Percentiles rank a stretch among this genome's conserved stretches.
Conservation (phyloP, 1,139 yeast genomes). For the Nakaseomyces delphensis region DNA sequence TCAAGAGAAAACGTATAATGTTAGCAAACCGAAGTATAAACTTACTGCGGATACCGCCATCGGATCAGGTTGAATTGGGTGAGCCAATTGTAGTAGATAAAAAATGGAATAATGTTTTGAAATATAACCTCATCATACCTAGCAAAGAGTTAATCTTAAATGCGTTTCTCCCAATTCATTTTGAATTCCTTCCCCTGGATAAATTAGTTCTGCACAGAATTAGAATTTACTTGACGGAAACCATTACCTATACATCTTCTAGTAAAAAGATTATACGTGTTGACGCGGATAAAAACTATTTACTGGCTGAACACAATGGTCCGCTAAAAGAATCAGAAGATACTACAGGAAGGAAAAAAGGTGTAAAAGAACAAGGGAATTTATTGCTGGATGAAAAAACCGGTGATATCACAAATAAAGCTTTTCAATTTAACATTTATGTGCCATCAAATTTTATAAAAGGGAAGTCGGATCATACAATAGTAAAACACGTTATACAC, state of each 20-base stretch:
- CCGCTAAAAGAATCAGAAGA: slow-evolving; percentile 29
- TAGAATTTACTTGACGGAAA: slow-evolving; percentile 76
- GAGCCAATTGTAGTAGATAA: slow-evolving; percentile 86
- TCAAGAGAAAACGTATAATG: slow-evolving; percentile 44
- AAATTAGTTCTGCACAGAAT: slow-evolving; percentile 80
- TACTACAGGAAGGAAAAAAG: slow-evolving; percentile 24
- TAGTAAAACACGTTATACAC: slow-evolving; percentile 27
- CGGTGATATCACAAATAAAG: slow-evolving; percentile 41
- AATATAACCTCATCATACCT: slow-evolving; percentile 79
- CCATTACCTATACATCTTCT: slow-evolving; percentile 57
- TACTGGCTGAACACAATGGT: slow-evolving; percentile 73
- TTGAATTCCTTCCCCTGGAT: slow-evolving; percentile 74
- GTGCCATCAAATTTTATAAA: slow-evolving; percentile 54
- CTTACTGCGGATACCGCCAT: slow-evolving; percentile 66
- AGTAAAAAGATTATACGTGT: slow-evolving; percentile 77
- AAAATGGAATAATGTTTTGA: slow-evolving; percentile 86
- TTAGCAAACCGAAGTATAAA: slow-evolving; percentile 51
- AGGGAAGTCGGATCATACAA: slow-evolving; percentile 60
- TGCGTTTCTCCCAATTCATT: slow-evolving; percentile 71
- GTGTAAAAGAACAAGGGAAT: slow-evolving; percentile 34
- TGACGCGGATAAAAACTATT: slow-evolving; percentile 72
- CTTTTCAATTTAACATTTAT: slow-evolving; percentile 72
- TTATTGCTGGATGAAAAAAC: slow-evolving; percentile 30
- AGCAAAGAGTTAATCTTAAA: slow-evolving; percentile 80
- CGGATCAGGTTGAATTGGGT: slow-evolving; percentile 68